Evolutionary conservation across 176 grass and related monocot species (phyloP).

Genomic region (Aegilops sharonensis): DNA sequence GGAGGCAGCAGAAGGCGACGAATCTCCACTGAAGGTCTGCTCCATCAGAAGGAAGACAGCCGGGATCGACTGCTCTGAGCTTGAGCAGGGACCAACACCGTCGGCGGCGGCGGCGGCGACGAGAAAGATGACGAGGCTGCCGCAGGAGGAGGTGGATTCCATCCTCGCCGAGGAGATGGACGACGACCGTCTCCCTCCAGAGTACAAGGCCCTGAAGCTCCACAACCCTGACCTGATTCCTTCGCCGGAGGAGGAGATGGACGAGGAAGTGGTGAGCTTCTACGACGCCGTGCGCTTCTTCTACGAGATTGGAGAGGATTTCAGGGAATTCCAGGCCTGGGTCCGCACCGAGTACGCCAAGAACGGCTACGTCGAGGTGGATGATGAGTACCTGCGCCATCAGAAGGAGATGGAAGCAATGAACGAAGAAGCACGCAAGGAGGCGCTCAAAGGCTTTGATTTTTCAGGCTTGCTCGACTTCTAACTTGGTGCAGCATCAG

Average conservation of each 20-base stretch:
- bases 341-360: not conserved
- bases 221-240: not conserved
- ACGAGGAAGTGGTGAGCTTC: not conserved
- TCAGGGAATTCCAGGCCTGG: not conserved
- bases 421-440: not conserved
- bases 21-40: no score
- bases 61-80: no score
- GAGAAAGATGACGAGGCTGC: not conserved
- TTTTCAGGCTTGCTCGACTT: not conserved
- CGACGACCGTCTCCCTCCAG: not conserved
- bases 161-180: not conserved
- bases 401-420: not conserved
- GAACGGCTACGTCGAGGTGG: not conserved
- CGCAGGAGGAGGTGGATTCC: not conserved
- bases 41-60: no score
- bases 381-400: not conserved
- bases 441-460: not conserved
- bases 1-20: no score
- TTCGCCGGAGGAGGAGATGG: not conserved
- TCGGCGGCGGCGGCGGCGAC: no score
- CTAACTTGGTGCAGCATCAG: not conserved
- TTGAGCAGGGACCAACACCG: no score
- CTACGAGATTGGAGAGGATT: not conserved
- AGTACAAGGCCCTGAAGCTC: not conserved
- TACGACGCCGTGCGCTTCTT: not conserved